Percentiles rank a stretch among this genome's conserved stretches.
Conservation (phyloP, 2,329 filamentous ascomycete species). For the Fusarium sp. region DNA sequence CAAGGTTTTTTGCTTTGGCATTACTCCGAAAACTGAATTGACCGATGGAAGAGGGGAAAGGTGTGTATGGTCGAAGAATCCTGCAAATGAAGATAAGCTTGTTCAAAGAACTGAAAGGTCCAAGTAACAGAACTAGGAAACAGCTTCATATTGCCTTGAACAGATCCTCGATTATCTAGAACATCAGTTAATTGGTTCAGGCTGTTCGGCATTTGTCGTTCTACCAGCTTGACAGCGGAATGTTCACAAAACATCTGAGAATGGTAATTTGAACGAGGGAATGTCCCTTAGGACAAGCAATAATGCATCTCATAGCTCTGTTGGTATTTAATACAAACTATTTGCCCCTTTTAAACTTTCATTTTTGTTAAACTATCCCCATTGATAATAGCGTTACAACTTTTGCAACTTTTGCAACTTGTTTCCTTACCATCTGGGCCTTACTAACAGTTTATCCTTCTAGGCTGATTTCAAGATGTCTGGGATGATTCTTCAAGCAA, state of each 20-base stretch:
- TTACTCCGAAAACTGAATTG: fast-evolving
- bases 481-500: neutral
- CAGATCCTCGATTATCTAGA: fast-evolving
- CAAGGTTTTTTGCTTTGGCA: fast-evolving
- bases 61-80: fast-evolving
- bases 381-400: neutral
- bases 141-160: fast-evolving
- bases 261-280: neutral
- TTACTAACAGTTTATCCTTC: neutral
- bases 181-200: fast-evolving
- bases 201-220: neutral
- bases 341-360: fast-evolving
- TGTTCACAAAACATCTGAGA: neutral
- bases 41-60: fast-evolving
- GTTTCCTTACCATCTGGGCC: fast-evolving
- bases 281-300: fast-evolving
- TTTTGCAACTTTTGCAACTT: no score
- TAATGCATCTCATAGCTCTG: fast-evolving
- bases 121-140: fast-evolving
- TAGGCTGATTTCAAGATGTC: fast-evolving
- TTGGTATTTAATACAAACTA: neutral
- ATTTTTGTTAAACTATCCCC: fast-evolving
- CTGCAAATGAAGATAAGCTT: fast-evolving
- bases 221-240: fast-evolving
- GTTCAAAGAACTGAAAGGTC: neutral